Evolutionary conservation across 1,284 basidiomycete genomes (phyloP).

Genomic region (Cutaneotrichosporon cavernicola): DNA sequence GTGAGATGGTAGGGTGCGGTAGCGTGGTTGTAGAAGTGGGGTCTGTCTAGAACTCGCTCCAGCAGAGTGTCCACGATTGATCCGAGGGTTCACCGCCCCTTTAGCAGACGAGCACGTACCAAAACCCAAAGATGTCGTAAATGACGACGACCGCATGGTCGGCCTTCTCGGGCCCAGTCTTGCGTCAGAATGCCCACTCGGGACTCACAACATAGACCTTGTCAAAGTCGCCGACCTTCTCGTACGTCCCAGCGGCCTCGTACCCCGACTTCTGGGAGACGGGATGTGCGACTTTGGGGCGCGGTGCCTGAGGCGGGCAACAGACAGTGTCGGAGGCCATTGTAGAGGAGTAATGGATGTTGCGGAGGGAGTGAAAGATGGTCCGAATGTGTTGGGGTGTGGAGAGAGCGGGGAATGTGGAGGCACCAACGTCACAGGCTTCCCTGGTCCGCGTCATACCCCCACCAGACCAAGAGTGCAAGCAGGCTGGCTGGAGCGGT

Average conservation of each 20-base stretch:
- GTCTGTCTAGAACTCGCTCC: too few species aligned
- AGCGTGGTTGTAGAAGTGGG: background rate
- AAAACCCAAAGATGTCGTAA: slow-evolving; percentile 51
- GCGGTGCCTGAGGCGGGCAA: slow-evolving; percentile 39
- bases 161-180: slow-evolving; percentile 41
- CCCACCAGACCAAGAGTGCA: background rate
- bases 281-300: slow-evolving; percentile 40
- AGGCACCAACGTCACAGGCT: background rate
- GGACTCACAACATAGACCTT: slow-evolving; percentile 42
- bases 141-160: slow-evolving; percentile 44
- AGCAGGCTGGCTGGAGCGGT: too few species aligned
- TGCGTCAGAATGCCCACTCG: background rate
- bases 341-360: background rate
- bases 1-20: background rate
- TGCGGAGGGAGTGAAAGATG: background rate
- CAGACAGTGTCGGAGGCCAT: slow-evolving; percentile 21
- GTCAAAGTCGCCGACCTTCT: slow-evolving; percentile 34
- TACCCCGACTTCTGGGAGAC: slow-evolving; percentile 28
- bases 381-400: background rate
- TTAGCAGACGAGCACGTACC: slow-evolving; percentile 27
- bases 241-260: slow-evolving; percentile 32
- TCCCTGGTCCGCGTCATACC: background rate
- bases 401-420: slow-evolving; percentile 1
- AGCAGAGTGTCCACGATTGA: too few species aligned
- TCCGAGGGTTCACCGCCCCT: too few species aligned